Percentiles rank a stretch among this genome's conserved stretches.
Conservation (phyloP, 73 alveolate species). For the Paramecium tetraurelia region DNA sequence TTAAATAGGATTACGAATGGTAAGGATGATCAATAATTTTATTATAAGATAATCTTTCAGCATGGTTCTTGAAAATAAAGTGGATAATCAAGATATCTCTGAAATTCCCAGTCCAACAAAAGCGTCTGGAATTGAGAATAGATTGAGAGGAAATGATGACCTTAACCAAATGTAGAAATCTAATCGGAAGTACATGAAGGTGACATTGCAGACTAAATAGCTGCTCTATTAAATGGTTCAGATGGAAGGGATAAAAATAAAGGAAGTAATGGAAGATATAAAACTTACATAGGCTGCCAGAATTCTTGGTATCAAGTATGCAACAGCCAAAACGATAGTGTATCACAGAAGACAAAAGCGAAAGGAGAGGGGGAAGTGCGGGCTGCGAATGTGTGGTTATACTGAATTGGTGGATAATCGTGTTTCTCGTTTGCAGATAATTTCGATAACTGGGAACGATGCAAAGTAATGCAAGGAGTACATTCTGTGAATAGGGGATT, state of each 20-base stretch:
- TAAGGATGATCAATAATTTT: neutral
- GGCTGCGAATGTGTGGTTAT: neutral
- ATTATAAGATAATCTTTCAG: neutral
- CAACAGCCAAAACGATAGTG: slow-evolving; percentile 11
- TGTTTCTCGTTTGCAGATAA: neutral
- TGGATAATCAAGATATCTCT: neutral
- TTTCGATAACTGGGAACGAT: neutral
- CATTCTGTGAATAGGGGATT: neutral
- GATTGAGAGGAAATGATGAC: neutral
- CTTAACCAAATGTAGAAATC: neutral
- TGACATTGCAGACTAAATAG: neutral
- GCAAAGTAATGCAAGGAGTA: neutral
- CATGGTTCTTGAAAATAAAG: neutral
- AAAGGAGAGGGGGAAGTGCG: neutral
- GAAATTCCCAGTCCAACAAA: neutral
- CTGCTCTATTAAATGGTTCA: neutral
- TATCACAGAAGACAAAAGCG: neutral
- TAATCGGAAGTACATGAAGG: neutral
- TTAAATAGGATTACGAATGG: neutral
- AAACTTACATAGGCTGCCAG: neutral
- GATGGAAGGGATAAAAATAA: neutral
- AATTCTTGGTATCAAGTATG: neutral
- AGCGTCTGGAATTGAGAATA: neutral
- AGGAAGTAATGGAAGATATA: neutral
- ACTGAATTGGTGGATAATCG: neutral